Base-by-base conservation (phyloP, 495 filamentous ascomycete species). In the Podospora pseudoanserina region DNA sequence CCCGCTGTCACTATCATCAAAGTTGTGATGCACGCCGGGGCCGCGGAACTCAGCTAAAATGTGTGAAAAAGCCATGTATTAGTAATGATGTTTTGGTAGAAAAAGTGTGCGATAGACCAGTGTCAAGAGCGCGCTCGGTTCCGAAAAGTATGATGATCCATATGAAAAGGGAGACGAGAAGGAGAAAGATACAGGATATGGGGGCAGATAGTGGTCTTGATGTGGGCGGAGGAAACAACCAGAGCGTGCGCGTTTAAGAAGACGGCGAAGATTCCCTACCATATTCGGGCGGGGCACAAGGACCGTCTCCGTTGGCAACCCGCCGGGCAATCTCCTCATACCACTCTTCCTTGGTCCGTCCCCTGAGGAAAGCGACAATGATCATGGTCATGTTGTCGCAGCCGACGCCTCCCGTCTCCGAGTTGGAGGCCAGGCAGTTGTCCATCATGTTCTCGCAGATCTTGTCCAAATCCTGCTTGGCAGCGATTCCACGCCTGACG, bases 391-490 rank as follows among this genome's bases (percentile, higher is more conserved):
- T 99, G 83, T 99, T 99, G 81, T 99, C 95, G 80, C 95, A 99
- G 69, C 95, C 95, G 61, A 99, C 95, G 58, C 95, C 95, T 39
- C 95, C 95, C 56, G 95, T 98, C 79, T 99, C 96, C 73, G 93
- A 95, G 84, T 95, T 97, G 63, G 93, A 93, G 32, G 95, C 92
- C 65, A 98, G 86, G 77, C 95, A 99, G 81, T 98, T 99, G 83
- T 98, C 94, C 95, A 99, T 99, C 93, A 99, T 96, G 83, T 99
- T 99, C 83, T 99, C 95, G 80, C 93, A 97, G 74, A 99, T 97
- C 74, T 90, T 89, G 61, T 91, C 87, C 20, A 99, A 86, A 34
- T 94, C 89, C 81, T 99, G 95, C 83, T 96, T 95, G 20, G 93
- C 94, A 23, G 92, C 92, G 77, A 99, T 96, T 53, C 95, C 96